Evolutionary conservation across 2,329 filamentous ascomycete species (phyloP), one percentile per base, ranked within the genome.

Genomic region (Parastagonospora avenae): DNA sequence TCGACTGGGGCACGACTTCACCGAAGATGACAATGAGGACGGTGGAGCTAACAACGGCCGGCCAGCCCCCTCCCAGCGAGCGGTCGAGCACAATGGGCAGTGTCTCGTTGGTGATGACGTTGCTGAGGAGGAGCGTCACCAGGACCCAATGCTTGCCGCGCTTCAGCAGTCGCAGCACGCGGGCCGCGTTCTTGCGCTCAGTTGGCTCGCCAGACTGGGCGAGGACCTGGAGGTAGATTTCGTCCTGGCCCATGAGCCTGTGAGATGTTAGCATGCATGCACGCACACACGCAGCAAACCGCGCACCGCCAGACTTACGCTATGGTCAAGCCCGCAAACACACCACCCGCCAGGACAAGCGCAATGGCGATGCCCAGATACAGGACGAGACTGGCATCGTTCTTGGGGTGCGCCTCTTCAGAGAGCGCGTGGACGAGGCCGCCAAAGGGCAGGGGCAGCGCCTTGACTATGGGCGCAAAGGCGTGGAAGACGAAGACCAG

Each of bases 121-220:
- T 99, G 73, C 92, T 92, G 48, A 99, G 80, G 7, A 99, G 83
- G 24, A 99, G 79, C 2, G 94, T 97, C 46, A 99, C 94, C 50
- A 99, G 80, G 15, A 99, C 93, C 94, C 94, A 99, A 75, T 99
- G 94, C 74, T 99, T 99, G 65, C 94, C 94, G 64, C 85, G 89
- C 59, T 91, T 86, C 48, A 99, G 77, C 27, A 99, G 79, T 37
- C 85, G 82, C 62, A 94, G 82, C 9, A 99, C 94, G 58, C 85
- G 88, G 49, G 83, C 84, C 0, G 94, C 94, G 70, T 97, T 91
- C 69, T 86, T 91, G 67, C 87, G 88, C 76, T 97, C 93, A n/a
- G 86, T 81, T 48, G 89, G 91, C 74, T 91, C 88, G 39, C 89
- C 87, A 46, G 94, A 95, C 35, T 88, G 87, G 44, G 92, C 87